Evolutionary conservation across 768 basidiomycete species (phyloP).

Genomic region (Cyclocybe aegerita): DNA sequence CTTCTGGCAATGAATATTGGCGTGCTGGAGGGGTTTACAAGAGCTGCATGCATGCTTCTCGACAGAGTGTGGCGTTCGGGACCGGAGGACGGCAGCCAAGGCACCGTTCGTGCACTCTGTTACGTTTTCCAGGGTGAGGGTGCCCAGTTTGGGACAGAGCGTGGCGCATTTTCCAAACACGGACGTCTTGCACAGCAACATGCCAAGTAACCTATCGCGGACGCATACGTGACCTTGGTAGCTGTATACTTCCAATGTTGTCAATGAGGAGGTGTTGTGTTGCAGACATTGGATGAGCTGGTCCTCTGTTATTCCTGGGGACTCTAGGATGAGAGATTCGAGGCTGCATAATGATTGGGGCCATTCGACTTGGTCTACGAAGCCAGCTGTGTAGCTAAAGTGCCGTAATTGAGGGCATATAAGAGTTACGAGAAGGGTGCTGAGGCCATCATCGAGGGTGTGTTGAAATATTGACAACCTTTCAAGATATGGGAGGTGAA

Average conservation of each 20-base stretch:
- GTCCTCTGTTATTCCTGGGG: conserved; percentile 16
- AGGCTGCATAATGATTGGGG: conserved; percentile 15
- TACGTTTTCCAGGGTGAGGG: conserved; percentile 12
- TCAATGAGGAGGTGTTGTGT: conserved; percentile 11
- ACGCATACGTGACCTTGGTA: conserved; percentile 15
- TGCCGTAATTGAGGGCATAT: conserved; percentile 14
- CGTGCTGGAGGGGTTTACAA: not conserved
- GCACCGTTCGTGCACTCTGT: conserved; percentile 17
- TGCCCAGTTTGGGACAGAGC: conserved; percentile 13
- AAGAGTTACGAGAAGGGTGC: conserved; percentile 18
- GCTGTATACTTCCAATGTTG: conserved; percentile 17
- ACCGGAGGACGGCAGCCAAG: conserved; percentile 15
- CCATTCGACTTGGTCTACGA: conserved; percentile 13
- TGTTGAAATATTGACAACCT: conserved; percentile 19
- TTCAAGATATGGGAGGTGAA: conserved; percentile 15
- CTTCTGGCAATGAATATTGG: not conserved
- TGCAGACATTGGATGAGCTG: conserved; percentile 18
- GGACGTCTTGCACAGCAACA: conserved; percentile 3
- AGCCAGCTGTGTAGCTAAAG: conserved; percentile 18
- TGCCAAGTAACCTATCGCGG: conserved; percentile 11
- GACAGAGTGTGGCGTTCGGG: not conserved
- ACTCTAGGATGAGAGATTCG: conserved; percentile 18
- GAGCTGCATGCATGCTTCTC: not conserved
- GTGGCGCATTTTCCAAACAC: not conserved
- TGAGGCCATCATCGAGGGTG: conserved; percentile 18